A percentile compares a stretch with the other conserved stretches of the same genome.
phyloP scores from a whole-genome alignment of 2,329 filamentous ascomycete species.

The Leptographium radiaticola region DNA sequence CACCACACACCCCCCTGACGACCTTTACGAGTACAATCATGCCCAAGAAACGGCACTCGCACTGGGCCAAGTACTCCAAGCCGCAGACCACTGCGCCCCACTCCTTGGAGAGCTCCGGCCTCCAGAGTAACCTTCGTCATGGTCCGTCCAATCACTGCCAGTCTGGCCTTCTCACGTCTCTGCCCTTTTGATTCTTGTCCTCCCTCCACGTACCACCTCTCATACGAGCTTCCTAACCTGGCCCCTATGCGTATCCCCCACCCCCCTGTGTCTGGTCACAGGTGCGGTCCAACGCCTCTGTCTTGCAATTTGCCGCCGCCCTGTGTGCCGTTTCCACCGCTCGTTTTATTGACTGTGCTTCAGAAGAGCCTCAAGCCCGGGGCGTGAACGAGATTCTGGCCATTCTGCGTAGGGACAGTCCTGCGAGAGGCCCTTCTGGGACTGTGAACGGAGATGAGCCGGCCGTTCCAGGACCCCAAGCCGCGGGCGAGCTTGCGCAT shows the following conservation, averaged over 20 bases:
- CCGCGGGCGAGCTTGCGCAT: too few species aligned
- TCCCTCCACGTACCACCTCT: conserved; percentile 1
- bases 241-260: conserved; percentile 11
- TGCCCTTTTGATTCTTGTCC: conserved; percentile 1
- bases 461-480: neutral
- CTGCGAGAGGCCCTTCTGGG: conserved; percentile 12
- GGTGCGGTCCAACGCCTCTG: neutral
- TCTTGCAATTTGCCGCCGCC: neutral
- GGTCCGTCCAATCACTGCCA: conserved; percentile 6
- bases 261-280: neutral
- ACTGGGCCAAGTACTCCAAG: conserved; percentile 42
- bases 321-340: neutral
- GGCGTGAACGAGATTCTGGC: conserved; percentile 49
- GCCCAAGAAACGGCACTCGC: conserved; percentile 52
- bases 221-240: conserved; percentile 14
- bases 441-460: neutral
- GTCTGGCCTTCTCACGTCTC: neutral
- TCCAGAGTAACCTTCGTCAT: conserved; percentile 9
- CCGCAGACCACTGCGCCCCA: conserved; percentile 41
- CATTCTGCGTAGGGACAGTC: conserved; percentile 35
- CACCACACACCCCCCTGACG: neutral
- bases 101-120: conserved; percentile 26
- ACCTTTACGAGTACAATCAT: conserved; percentile 22
- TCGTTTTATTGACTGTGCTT: neutral
- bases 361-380: conserved; percentile 14